These are phyloP conservation scores for Tetracladium setigerum DNA, from an alignment of 495 filamentous ascomycete species.

Conservation along the genomic window DNA sequence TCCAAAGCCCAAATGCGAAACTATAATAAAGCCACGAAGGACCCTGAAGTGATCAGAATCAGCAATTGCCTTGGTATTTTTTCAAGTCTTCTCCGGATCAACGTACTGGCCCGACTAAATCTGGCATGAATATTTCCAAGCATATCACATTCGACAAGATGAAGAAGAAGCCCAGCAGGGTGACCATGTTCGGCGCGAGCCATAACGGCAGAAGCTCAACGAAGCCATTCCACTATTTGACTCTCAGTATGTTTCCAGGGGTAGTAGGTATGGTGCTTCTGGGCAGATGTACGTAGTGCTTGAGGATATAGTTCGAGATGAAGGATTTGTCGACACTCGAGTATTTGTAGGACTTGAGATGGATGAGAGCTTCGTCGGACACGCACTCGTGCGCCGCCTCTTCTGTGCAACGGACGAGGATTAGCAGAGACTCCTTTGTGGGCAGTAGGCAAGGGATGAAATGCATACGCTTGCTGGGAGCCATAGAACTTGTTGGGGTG, in stretches of 20 bases:
- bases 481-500: constrained; percentile 28
- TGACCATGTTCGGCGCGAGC: constrained; percentile 97
- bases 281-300: constrained; percentile 70
- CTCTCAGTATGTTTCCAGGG: constrained; percentile 12
- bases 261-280: neutral
- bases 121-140: constrained; percentile 77
- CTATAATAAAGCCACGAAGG: constrained; percentile 92
- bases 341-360: constrained; percentile 95
- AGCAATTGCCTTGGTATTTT: neutral
- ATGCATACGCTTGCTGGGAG: constrained; percentile 33
- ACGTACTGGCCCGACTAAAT: constrained; percentile 82
- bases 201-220: constrained; percentile 89
- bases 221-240: constrained; percentile 85
- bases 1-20: constrained; percentile 90
- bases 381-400: constrained; percentile 47
- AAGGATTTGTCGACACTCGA: constrained; percentile 94
- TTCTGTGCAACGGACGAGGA: constrained; percentile 25
- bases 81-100: neutral
- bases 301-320: constrained; percentile 86
- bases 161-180: constrained; percentile 88
- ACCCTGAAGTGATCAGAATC: constrained; percentile 39
- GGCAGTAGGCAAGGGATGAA: neutral
- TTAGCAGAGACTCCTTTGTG: neutral
- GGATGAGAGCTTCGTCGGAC: constrained; percentile 55
- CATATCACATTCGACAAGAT: constrained; percentile 81